Evolutionary conservation across 2,329 filamentous ascomycete species (phyloP), one percentile per base, ranked within the genome.

Genomic region (Neopestalotiopsis clavispora): DNA sequence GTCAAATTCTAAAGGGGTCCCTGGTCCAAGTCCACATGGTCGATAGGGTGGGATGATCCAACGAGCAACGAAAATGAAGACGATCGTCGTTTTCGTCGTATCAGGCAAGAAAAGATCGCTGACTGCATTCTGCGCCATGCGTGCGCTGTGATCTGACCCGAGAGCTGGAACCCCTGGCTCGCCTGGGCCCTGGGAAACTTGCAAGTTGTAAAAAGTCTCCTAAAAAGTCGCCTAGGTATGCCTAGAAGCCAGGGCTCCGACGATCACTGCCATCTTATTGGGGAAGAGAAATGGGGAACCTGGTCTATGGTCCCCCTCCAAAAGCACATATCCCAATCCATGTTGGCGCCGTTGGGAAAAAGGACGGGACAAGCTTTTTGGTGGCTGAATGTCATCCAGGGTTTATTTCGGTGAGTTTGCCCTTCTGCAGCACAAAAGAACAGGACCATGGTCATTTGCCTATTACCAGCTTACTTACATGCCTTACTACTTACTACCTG

Each of bases 321-420:
- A 13, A 49, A 49, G 42, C n/a, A 28, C n/a, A 52, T 17, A 52
- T 49, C 59, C n/a, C n/a, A 64, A 32, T 20, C 61, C 61, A 45
- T 45, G 61, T 40, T 34, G 30, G 30, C 59, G 59, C 59, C 61
- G 61, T 49, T 49, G 40, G 20, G 6, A 20, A 20, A 28, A 28
- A 59, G 14, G 30, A 59, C 10, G 34, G n/a, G 40, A 64, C 61
- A 64, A 49, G 38, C 61, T 64, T 64, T 63, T 30, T 59, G 13
- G 61, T 64, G 61, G 61, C 61, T 52, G n/a, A 9, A 49, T 64
- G 61, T 52, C 38, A 64, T 49, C 61, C 61, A 64, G 49, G 49
- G 61, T 64, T n/a, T 38, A 38, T 28, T 38, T 12, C 30, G 4
- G 34, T 62, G 34, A 62, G n/a, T 20, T 42, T 28, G 14, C 13